Percentiles rank a stretch among this genome's conserved stretches.
These are phyloP conservation scores for Byssochlamys sp. DNA, from an alignment of 2,329 filamentous ascomycete species.

Conservation along the genomic window DNA sequence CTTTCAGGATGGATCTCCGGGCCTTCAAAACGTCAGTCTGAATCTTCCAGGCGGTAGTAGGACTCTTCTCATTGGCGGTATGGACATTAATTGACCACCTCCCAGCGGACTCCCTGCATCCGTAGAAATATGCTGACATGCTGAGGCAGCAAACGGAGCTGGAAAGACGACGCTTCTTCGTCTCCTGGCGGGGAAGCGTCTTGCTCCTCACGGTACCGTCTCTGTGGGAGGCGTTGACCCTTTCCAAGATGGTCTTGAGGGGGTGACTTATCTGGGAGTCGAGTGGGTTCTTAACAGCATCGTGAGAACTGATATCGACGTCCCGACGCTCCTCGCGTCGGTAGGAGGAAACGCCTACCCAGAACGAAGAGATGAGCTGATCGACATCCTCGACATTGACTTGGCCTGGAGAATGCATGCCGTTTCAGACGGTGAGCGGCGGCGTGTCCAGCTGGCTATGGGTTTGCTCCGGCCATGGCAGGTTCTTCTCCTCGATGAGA, in stretches of 20 bases:
- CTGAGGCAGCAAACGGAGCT: slow-evolving; percentile 66
- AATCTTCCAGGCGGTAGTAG: slow-evolving; percentile 72
- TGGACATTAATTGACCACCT: slow-evolving; percentile 6
- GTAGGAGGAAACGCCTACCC: slow-evolving; percentile 81
- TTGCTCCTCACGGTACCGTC: slow-evolving; percentile 68
- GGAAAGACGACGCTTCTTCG: slow-evolving; percentile 95
- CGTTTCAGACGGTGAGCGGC: slow-evolving; percentile 82
- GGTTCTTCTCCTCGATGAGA: slow-evolving; percentile 84
- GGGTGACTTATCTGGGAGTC: slow-evolving; percentile 90
- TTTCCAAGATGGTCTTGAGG: slow-evolving; percentile 80
- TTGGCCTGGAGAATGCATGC: slow-evolving; percentile 89
- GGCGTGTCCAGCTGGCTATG: slow-evolving; percentile 92
- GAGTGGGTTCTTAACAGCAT: slow-evolving; percentile 98
- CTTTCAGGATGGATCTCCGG: slow-evolving; percentile 76
- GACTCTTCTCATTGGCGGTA: slow-evolving; percentile 80
- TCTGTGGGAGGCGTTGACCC: slow-evolving; percentile 75
- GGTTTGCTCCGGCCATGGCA: slow-evolving; percentile 84
- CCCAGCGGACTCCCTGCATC: neutral
- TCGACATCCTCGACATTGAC: slow-evolving; percentile 84
- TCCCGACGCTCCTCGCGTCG: slow-evolving; percentile 70
- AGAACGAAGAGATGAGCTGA: slow-evolving; percentile 73
- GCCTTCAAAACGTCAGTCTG: slow-evolving; percentile 63
- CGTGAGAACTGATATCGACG: slow-evolving; percentile 87
- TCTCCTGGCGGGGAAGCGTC: slow-evolving; percentile 86
- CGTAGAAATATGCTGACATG: slow-evolving; percentile 8